These are phyloP conservation scores for Cylindrotheca fusiformis DNA, from an alignment of 108 stramenopile species.

Conservation along the genomic window DNA sequence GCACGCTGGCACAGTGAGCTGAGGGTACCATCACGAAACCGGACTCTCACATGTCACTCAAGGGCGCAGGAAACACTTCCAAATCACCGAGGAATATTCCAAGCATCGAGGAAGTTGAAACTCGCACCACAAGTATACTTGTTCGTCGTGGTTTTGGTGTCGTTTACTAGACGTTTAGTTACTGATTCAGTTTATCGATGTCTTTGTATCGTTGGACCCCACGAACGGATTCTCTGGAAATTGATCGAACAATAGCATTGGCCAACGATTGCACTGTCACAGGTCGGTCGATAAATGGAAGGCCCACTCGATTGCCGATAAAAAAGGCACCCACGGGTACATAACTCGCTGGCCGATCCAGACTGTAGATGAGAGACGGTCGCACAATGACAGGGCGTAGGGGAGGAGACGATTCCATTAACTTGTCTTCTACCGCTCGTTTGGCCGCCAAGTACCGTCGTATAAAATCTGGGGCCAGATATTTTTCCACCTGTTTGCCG, in stretches of 20 bases:
- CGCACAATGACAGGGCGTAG: constrained; percentile 66
- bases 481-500: constrained; percentile 53
- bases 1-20: too few relatives aligned
- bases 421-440: constrained; percentile 62
- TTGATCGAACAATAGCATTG: constrained; percentile 66
- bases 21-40: too few relatives aligned
- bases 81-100: too few relatives aligned
- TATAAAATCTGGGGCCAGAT: constrained; percentile 75
- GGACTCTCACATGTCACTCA: too few relatives aligned
- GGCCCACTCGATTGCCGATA: constrained; percentile 57
- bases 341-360: constrained; percentile 63
- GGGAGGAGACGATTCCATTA: constrained; percentile 26
- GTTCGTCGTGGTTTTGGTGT: too few relatives aligned
- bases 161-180: too few relatives aligned
- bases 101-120: too few relatives aligned
- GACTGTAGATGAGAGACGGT: constrained; percentile 76
- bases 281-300: constrained; percentile 85
- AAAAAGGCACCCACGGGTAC: constrained; percentile 61
- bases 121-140: too few relatives aligned
- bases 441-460: constrained; percentile 69
- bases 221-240: constrained; percentile 10
- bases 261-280: constrained; percentile 77
- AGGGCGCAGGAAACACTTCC: too few relatives aligned
- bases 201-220: constrained; percentile 39
- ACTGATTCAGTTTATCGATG: constrained; percentile 15